Conservation (phyloP, 345 rosid genomes). For the Acer campestre region DNA sequence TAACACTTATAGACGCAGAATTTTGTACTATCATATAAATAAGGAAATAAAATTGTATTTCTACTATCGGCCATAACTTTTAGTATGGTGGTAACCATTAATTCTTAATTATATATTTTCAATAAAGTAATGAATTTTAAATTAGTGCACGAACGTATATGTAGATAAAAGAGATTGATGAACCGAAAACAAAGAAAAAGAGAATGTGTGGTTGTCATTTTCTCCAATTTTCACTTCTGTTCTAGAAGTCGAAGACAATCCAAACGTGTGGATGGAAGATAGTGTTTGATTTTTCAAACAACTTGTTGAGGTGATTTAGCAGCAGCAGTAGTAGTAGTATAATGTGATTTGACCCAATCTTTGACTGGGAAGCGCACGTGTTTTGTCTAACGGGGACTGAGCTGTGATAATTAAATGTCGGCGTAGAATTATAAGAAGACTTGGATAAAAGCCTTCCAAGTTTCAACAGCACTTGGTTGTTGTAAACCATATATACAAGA, state of each 20-base stretch:
- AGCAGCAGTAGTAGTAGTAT: background rate
- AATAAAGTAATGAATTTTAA: too few species aligned
- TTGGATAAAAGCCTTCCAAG: too few species aligned
- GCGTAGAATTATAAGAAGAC: too few species aligned
- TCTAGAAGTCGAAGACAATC: background rate
- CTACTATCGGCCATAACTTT: too few species aligned
- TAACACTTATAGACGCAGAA: too few species aligned
- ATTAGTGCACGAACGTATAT: too few species aligned
- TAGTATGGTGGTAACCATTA: too few species aligned
- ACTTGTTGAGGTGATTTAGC: background rate
- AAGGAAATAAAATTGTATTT: too few species aligned
- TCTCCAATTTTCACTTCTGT: background rate
- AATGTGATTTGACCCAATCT: background rate
- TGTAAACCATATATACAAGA: too few species aligned
- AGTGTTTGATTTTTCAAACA: conserved; percentile 10
- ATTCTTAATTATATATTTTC: too few species aligned
- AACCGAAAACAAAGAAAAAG: background rate
- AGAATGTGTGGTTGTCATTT: background rate
- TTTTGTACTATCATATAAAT: too few species aligned
- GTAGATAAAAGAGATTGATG: background rate
- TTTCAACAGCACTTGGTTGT: too few species aligned
- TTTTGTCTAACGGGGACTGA: conserved; percentile 5
- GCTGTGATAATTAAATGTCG: background rate
- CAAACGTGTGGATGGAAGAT: background rate
- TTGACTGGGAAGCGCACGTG: conserved; percentile 18